Evolutionary conservation across 345 rosid genomes (phyloP), one percentile per base, ranked within the genome.

Genomic region (Psidium friedrichsthalianum): DNA sequence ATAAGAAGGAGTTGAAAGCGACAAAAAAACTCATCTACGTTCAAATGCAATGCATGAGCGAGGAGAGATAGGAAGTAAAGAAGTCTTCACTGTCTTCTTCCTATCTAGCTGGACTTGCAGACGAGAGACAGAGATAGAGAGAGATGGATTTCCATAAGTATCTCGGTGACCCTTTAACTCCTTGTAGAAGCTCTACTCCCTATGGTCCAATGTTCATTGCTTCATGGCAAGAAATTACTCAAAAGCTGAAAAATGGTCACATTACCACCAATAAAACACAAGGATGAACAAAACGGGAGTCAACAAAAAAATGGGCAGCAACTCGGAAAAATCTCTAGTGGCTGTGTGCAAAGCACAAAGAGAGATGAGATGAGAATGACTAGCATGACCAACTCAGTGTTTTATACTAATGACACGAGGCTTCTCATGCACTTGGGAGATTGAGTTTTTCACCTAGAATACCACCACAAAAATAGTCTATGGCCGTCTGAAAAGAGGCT

Each of bases 281-380:
- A 42, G 16, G 76, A 64, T 8, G 32, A 64, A 64, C 40, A 15
- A 29, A 64, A 29, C 16, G 42, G 76, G 42, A 14, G 76, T 2
- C 47, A 18, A 10, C 80, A 69, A 69, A 87, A 87, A 86, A 78
- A 40, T n/a, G 51, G 74, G 47, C 56, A 82, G 84, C 87, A 59
- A 82, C 84, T 87, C 84, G 57, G 85, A 83, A 89, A 86, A 87
- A 86, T 83, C 44, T 76, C 85, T 89, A 56, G 47, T 36, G 80
- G 25, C 80, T 18, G 80, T 8, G 78, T 69, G 47, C 78, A 24
- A 42, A 69, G 80, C 47, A 36, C 80, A 36, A 18, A 2, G 47
- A 47, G 24, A 36, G 47, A 69, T 36, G 80, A 69, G 69, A 61
- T 61, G 7, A 59, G 74, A 64, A 18, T 36, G 80, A 20, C 11